Evolutionary conservation across 176 grass and related monocot species (phyloP), one percentile per base, ranked within the genome.

Genomic region (Urochloa ruziziensis): DNA sequence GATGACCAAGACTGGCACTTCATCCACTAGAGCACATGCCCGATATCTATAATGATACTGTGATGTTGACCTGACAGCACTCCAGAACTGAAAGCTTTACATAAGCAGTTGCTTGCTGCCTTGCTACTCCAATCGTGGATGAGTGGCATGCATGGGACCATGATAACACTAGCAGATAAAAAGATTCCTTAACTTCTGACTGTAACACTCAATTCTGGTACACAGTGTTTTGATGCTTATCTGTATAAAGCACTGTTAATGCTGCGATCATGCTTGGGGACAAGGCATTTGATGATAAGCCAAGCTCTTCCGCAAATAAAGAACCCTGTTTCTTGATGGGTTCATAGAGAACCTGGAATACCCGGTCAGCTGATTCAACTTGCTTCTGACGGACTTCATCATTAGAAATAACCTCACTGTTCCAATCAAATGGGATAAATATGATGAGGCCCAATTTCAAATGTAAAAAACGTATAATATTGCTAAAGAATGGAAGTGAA

Each of bases 191-290:
- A 28, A 5, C 78, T 69, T 77, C 56, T 14, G 71, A 65, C 36
- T 62, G n/a, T 51, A 54, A 48, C 79, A 52, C 39, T 79, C 62
- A 90, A 47, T 44, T 77, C 11, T 4, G 54, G 58, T 36, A 19
- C 28, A 81, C 32, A 10, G 29, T 62, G 1, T 28, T 35, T 27
- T 28, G 27, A 44, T 78, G 56, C 40, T 66, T 91, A 66, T 86
- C 82, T 33, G 37, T 75, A 10, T 83, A 87, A 78, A 94, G 87
- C 70, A 92, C 70, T 6, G 84, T 88, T 71, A 87, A 70, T 47
- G 90, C 90, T 33, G 90, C 93, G 27, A 92, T 77, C 69, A 27
- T 94, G 87, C 93, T 88, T n/a, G 93, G 93, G 34, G 78, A 92
- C 56, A 80, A 85, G n/a, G 73, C 35, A 19, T 85, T 43, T 76